Percentiles rank a stretch among this genome's conserved stretches.
Evolutionary conservation across 257 asterid species (phyloP).

Genomic region (Nicotiana tabacum): DNA sequence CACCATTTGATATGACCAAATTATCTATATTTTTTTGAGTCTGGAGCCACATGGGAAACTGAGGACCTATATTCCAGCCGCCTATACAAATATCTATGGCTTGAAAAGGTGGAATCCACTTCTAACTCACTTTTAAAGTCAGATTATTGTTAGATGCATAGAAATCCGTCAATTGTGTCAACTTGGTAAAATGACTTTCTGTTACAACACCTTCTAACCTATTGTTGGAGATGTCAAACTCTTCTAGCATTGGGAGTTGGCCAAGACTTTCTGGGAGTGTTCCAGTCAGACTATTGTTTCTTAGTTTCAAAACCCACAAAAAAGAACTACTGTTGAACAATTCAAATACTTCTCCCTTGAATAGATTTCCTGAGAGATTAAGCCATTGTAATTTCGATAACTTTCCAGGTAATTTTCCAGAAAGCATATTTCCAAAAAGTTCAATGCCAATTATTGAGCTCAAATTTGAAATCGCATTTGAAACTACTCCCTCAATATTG

Average conservation of each 20-base stretch:
- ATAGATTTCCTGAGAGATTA: neutral
- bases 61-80: constrained; percentile 18
- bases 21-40: neutral
- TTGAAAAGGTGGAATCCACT: constrained; percentile 28
- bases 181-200: constrained; percentile 21
- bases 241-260: neutral
- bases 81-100: neutral
- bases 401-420: constrained; percentile 21
- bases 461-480: constrained; percentile 18
- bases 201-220: constrained; percentile 25
- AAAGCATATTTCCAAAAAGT: constrained; percentile 6
- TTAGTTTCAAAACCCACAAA: fast-evolving
- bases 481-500: constrained; percentile 18
- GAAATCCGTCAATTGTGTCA: neutral
- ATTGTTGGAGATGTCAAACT: neutral
- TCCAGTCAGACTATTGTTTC: neutral
- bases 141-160: constrained; percentile 11
- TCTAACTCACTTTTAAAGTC: constrained; percentile 14
- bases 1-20: constrained; percentile 24
- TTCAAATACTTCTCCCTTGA: constrained; percentile 19
- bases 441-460: constrained; percentile 12
- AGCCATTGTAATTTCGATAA: neutral
- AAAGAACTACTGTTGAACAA: constrained; percentile 5
- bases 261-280: constrained; percentile 18
- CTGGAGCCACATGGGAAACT: constrained; percentile 27